phyloP scores from a whole-genome alignment of 352 stramenopile genomes.

The Aphanomyces invadans region DNA sequence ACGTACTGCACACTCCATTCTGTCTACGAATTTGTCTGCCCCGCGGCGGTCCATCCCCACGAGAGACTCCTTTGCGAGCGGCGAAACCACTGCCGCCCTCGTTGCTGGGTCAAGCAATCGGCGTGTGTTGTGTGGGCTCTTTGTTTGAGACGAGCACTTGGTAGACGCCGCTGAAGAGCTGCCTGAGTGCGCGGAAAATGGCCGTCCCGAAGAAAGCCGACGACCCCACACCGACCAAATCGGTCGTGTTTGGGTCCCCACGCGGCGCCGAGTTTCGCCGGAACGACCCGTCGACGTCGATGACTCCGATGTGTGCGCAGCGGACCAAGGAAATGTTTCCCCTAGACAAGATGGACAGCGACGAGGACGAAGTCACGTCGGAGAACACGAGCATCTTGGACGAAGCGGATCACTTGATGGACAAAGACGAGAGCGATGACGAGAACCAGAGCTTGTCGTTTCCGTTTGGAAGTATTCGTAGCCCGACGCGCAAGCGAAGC shows the following conservation, averaged over 20 bases:
- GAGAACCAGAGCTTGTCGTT: constrained; percentile 25
- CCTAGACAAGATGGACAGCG: constrained; percentile 37
- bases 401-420: constrained; percentile 46
- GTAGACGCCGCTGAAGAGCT: constrained; percentile 64
- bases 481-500: background rate
- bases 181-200: constrained; percentile 69
- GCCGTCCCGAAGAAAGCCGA: no score
- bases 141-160: no score
- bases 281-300: constrained; percentile 73
- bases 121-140: no score
- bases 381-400: constrained; percentile 79
- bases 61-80: no score
- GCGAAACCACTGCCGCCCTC: no score
- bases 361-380: constrained; percentile 70
- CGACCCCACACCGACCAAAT: constrained; percentile 73
- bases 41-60: no score
- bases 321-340: constrained; percentile 59
- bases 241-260: constrained; percentile 74
- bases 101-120: no score
- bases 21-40: no score
- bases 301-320: constrained; percentile 69
- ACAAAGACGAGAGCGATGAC: constrained; percentile 31
- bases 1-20: no score
- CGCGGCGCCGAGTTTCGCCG: constrained; percentile 73
- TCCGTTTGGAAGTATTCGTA: constrained; percentile 17